phyloP scores from a whole-genome alignment of 306 rosid species.

The Acacia melanoxylon region DNA sequence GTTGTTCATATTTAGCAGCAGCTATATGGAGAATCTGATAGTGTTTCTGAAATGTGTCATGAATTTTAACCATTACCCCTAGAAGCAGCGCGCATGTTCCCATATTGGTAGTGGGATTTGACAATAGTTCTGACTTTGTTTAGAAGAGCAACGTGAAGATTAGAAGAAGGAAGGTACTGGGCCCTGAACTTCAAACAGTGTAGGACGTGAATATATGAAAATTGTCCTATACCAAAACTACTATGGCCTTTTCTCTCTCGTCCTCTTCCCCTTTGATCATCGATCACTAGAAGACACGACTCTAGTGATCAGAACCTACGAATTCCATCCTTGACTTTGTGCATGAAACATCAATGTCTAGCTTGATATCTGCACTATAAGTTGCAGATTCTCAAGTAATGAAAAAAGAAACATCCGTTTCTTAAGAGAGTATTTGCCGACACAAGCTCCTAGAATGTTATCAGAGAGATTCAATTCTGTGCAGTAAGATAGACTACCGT shows the following conservation, averaged over 20 bases:
- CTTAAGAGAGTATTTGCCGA: background rate
- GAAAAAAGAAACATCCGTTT: background rate
- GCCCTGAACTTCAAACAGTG: background rate
- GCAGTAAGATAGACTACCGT: background rate
- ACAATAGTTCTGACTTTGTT: background rate
- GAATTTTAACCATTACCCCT: background rate
- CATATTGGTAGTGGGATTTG: background rate
- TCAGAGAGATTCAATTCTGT: background rate
- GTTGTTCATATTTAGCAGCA: background rate
- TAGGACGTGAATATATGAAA: background rate
- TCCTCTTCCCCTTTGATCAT: background rate
- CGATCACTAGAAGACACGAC: background rate
- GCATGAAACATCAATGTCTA: constrained; percentile 14
- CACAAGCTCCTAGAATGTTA: background rate
- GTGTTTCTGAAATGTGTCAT: background rate
- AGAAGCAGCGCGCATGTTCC: constrained; percentile 3
- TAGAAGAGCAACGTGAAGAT: background rate
- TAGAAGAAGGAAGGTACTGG: background rate
- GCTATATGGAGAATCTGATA: background rate
- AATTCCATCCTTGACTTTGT: background rate
- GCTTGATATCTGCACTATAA: background rate
- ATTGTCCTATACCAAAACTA: background rate
- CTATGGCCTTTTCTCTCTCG: background rate
- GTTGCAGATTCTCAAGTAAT: background rate
- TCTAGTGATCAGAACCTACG: constrained; percentile 24